Base-by-base conservation (phyloP, 495 filamentous ascomycete genomes). In the Penicillium angulare region DNA sequence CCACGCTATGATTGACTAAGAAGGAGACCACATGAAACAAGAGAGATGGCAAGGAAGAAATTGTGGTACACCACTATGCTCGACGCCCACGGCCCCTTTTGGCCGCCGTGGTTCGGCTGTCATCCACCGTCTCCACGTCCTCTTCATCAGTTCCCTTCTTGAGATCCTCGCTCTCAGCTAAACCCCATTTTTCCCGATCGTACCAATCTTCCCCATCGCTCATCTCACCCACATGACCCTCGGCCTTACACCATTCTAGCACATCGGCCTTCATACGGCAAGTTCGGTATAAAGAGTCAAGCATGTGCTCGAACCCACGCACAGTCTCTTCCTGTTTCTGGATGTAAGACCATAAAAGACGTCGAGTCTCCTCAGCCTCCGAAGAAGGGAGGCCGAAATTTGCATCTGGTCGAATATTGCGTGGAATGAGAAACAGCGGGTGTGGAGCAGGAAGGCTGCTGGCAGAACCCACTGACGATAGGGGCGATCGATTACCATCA, bases 161-260 rank as follows among this genome's bases (percentile, higher is more conserved):
- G 12, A 97, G 74, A 63, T 90, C 87, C 56, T 89, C 88, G 3
- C 69, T 72, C 31, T 74, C 70, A 2, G 85, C 85, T 34, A 97
- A 65, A 3, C 84, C 84, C 92, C 89, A 96, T 74, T 87, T 86
- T 61, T 93, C 89, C 48, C 82, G 83, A 61, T 97, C 92, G 65
- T 95, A 95, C 90, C 92, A 97, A 63, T 97, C 92, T 72, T 97
- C 92, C 3, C 90, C 90, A 60, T 97, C 92, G 27, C 87, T 92
- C 83, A 96, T 73, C 45, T 86, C 81, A 2, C 89, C 90, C 20
- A 87, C 79, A 60, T 97, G 93, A 5, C 83, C 89, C 67, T 98
- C 95, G 0, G 93, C 90, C 66, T 95, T 92, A 44, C 79, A 82
- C 88, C 89, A 95, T 50, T 87, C 84, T 63, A 87, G 79, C 9